phyloP scores from a whole-genome alignment of 768 basidiomycete genomes.

The Trametes cingulata region DNA sequence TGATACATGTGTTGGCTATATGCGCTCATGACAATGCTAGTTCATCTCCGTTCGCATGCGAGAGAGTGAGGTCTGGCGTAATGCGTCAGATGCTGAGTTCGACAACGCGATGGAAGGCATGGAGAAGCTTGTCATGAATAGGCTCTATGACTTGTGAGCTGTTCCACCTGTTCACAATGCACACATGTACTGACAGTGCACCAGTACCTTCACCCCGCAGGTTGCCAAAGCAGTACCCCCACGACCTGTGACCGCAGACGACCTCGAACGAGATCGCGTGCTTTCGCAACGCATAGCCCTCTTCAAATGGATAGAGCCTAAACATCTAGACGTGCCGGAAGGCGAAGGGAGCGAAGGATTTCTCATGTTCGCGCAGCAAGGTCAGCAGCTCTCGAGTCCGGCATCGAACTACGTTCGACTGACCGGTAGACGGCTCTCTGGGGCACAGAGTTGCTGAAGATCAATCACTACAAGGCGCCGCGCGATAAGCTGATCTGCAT shows the following conservation, averaged over 20 bases:
- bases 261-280: slow-evolving; percentile 94
- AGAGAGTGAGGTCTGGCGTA: slow-evolving; percentile 79
- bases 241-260: slow-evolving; percentile 86
- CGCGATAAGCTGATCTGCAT: slow-evolving; percentile 98
- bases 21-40: slow-evolving; percentile 37
- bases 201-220: slow-evolving; percentile 91
- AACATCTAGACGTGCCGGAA: slow-evolving; percentile 88
- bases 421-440: neutral
- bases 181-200: neutral
- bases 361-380: slow-evolving; percentile 86
- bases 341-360: slow-evolving; percentile 78
- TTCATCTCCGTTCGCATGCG: slow-evolving; percentile 92
- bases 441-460: slow-evolving; percentile 80
- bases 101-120: slow-evolving; percentile 98
- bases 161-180: neutral
- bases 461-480: slow-evolving; percentile 99
- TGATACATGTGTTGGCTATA: neutral
- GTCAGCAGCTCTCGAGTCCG: slow-evolving; percentile 36
- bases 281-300: slow-evolving; percentile 86
- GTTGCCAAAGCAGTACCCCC: slow-evolving; percentile 64
- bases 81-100: slow-evolving; percentile 78
- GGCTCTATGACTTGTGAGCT: slow-evolving; percentile 90
- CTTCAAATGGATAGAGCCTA: slow-evolving; percentile 87
- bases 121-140: slow-evolving; percentile 99
- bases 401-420: neutral